Percentiles rank a stretch among this genome's conserved stretches.
Evolutionary conservation across 1,139 yeast species (phyloP).

Genomic region (Zhuliangozyma parablackwelliae): DNA sequence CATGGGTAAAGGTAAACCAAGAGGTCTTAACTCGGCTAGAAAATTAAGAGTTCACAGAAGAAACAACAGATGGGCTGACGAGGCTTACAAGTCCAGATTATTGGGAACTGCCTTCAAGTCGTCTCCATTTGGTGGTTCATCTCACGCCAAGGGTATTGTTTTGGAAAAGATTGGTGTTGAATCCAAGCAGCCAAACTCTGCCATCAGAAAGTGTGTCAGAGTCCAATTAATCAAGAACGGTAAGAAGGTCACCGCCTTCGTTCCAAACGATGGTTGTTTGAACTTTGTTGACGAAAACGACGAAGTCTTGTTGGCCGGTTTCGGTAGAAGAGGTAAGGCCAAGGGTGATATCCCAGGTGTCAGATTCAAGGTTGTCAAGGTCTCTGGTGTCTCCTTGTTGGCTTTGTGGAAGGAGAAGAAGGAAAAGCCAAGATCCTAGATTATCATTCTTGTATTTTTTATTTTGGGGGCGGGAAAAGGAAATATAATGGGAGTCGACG

Average conservation of each 20-base stretch:
- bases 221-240: slow-evolving; percentile 99
- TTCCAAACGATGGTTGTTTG: slow-evolving; percentile 99
- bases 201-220: slow-evolving; percentile 99
- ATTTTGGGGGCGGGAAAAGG: slow-evolving; percentile 1
- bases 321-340: slow-evolving; percentile 99
- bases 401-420: slow-evolving; percentile 99
- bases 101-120: slow-evolving; percentile 99
- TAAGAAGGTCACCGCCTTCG: slow-evolving; percentile 99
- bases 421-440: slow-evolving; percentile 99
- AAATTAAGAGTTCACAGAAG: slow-evolving; percentile 99
- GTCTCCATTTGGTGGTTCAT: slow-evolving; percentile 99
- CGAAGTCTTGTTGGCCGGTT: slow-evolving; percentile 99
- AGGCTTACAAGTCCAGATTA: slow-evolving; percentile 96
- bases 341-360: slow-evolving; percentile 99
- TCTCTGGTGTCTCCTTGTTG: slow-evolving; percentile 98
- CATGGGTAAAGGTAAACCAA: slow-evolving; percentile 93
- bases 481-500: slow-evolving; percentile 1
- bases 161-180: slow-evolving; percentile 99
- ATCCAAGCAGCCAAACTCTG: slow-evolving; percentile 99
- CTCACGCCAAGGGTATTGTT: slow-evolving; percentile 99
- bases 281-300: slow-evolving; percentile 99
- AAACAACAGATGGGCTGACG: slow-evolving; percentile 99
- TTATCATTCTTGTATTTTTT: slow-evolving; percentile 15
- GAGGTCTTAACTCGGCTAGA: slow-evolving; percentile 99
- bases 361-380: slow-evolving; percentile 99